A percentile compares a stretch with the other conserved stretches of the same genome.
These are phyloP conservation scores for Sporothrix phasma DNA, from an alignment of 2,329 filamentous ascomycete genomes.

Conservation along the genomic window DNA sequence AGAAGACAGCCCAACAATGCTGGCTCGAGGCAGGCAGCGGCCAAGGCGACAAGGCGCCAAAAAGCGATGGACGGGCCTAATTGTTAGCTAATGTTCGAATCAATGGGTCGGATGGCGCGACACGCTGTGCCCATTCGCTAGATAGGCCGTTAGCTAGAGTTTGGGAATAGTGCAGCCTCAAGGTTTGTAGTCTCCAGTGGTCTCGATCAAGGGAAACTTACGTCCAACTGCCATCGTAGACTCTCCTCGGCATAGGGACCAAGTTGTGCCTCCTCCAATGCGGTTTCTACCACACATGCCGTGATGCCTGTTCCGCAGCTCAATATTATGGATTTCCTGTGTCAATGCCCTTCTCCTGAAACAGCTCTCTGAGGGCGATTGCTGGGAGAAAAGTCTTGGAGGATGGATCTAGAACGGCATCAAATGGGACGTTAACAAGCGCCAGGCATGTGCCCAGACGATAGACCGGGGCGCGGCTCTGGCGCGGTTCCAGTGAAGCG, in stretches of 20 bases:
- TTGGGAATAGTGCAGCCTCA: not conserved
- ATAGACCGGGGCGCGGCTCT: constrained; percentile 76
- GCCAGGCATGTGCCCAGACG: constrained; percentile 85
- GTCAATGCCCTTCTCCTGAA: constrained; percentile 71
- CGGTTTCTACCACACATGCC: constrained; percentile 81
- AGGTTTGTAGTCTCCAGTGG: not conserved
- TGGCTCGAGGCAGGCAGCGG: no score
- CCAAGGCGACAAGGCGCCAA: no score
- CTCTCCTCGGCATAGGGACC: constrained; percentile 56
- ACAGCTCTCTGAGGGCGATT: constrained; percentile 63
- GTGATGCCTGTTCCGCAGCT: constrained; percentile 93
- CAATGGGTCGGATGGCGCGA: constrained; percentile 16
- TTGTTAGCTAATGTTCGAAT: constrained; percentile 13
- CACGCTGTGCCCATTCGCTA: constrained; percentile 21
- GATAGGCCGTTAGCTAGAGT: not conserved
- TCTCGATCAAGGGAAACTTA: constrained; percentile 46
- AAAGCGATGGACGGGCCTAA: not conserved
- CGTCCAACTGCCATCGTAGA: constrained; percentile 98
- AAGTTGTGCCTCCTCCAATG: constrained; percentile 67
- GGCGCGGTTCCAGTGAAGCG: constrained; percentile 75
- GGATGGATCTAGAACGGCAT: constrained; percentile 66
- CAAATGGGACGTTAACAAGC: constrained; percentile 75
- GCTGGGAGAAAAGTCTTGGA: constrained; percentile 70
- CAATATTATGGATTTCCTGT: constrained; percentile 68
- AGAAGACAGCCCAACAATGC: no score